Evolutionary conservation across 306 rosid species (phyloP).

Genomic region (Trichosanthes cucumerina): DNA sequence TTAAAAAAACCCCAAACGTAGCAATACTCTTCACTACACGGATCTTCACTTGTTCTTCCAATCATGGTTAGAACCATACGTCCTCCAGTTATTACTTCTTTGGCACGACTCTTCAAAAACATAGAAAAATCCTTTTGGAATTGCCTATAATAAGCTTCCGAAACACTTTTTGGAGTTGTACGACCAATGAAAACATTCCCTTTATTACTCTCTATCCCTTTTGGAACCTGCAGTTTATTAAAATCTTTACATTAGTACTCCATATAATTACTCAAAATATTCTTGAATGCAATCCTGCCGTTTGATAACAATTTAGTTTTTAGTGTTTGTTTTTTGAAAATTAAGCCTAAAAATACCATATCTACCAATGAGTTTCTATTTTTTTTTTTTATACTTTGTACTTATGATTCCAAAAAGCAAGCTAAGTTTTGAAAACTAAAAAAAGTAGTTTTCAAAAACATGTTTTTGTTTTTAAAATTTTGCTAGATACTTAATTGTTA

Average conservation of each 20-base stretch:
- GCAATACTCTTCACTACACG: neutral
- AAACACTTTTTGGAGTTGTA: neutral
- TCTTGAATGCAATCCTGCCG: too few relatives aligned
- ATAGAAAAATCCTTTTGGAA: neutral
- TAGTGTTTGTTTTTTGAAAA: too few relatives aligned
- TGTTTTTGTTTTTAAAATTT: too few relatives aligned
- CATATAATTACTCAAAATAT: too few relatives aligned
- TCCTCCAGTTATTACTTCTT: neutral
- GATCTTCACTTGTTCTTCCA: conserved; percentile 15
- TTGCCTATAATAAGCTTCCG: neutral
- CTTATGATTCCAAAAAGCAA: too few relatives aligned
- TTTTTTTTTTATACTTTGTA: too few relatives aligned
- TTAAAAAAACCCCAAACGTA: conserved; percentile 6
- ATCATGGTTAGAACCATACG: neutral
- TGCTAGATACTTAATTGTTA: too few relatives aligned
- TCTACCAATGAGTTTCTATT: too few relatives aligned
- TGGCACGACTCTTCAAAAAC: neutral
- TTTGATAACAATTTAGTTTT: too few relatives aligned
- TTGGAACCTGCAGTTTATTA: neutral
- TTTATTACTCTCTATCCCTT: neutral
- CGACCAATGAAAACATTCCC: neutral
- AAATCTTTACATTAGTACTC: neutral
- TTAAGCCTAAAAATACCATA: too few relatives aligned
- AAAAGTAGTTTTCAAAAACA: too few relatives aligned
- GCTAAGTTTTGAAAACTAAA: too few relatives aligned